Base-by-base conservation (phyloP, 2,329 filamentous ascomycete species). In the Fusarium haematococcum region DNA sequence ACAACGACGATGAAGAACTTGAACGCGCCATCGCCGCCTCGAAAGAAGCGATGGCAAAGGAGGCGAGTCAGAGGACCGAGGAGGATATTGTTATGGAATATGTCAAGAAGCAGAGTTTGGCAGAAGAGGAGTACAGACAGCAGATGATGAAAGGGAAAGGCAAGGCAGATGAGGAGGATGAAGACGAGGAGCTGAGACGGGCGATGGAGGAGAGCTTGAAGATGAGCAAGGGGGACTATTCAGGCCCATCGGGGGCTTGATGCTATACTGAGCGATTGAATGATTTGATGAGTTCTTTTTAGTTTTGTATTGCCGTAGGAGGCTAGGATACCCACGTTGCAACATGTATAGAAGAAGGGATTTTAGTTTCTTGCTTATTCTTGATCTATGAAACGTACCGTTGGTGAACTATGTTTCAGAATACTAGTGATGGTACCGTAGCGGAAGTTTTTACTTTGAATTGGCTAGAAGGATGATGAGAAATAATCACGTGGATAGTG, bases 1-100 rank as follows among this genome's bases (percentile, higher is more conserved):
- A 76, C 2, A 83, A 82, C 5, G 63, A 74, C 9, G 69, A 78
- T 5, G 70, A 71, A 20, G 76, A 79, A 13, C 82, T 83, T 25
- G 84, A 88, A 62, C 80, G 81, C 30, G 82, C 85, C 33, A 81
- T 87, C 64, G 71, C 84, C 27, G 81, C 81, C 35, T 83, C 84
- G 6, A 83, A 85, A 37, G 80, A 82, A 33, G 82, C 79, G 30
- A 76, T 86, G 73, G 81, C 83, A 50, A 82, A 84, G 5, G 82
- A 85, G 39, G 80, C 81, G 57, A 83, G 80, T 41, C 80, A 84
- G 63, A 86, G 83, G 78, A 89, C 87, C 0, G 92, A 95, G 77
- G 92, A 95, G 79, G 89, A 94, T 63, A 90, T 93, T 64, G 89
- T 95, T 11, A 81, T 95, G 81, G 92, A 94, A 76, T 94, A 94